Evolutionary conservation across 1,284 basidiomycete genomes (phyloP), one percentile per base, ranked within the genome.

Genomic region (Rhizoctonia solani): DNA sequence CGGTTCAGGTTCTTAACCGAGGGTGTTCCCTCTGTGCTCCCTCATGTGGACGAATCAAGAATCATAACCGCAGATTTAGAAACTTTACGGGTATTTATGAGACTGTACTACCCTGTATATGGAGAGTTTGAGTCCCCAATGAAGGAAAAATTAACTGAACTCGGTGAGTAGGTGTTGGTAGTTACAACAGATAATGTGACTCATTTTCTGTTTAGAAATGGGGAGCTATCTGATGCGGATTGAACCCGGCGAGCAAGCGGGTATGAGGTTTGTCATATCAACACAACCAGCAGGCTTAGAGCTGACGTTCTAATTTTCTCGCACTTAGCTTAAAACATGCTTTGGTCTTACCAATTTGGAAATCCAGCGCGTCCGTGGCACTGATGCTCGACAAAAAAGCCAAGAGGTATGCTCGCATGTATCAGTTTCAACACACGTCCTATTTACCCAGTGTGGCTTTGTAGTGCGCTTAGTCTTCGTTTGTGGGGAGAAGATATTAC

Each of bases 381-480:
- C 81, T 97, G 67, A 94, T 98, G 90, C 87, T 96, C 69, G 93
- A 97, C 78, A 98, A 97, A 78, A 90, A 90, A 73, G 92, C 93
- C 37, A 97, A 97, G 79, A 92, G 88, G 93, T 92, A 68, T 4
- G 34, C 29, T 16, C 21, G 25, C 4, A 46, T 52, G 5, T 44
- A 42, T 2, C 55, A 11, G 11, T 42, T 34, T 11, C 27, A 16
- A 41, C 66, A 32, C n/a, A 42, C 66, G 13, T 67, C 65, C 32
- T 50, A 49, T 53, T 46, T 39, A 39, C 8, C 37, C 16, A 16
- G 13, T 29, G 49, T 13, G 23, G 34, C 34, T 27, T 21, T 54
- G 5, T 68, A 86, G 91, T 74, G 92, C 92, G 0, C 76, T 93
- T 72, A 90, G 88, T 71, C 76, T 92, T 61, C 85, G 92, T 4